phyloP scores from a whole-genome alignment of 306 rosid genomes.

The Corylus heterophylla region DNA sequence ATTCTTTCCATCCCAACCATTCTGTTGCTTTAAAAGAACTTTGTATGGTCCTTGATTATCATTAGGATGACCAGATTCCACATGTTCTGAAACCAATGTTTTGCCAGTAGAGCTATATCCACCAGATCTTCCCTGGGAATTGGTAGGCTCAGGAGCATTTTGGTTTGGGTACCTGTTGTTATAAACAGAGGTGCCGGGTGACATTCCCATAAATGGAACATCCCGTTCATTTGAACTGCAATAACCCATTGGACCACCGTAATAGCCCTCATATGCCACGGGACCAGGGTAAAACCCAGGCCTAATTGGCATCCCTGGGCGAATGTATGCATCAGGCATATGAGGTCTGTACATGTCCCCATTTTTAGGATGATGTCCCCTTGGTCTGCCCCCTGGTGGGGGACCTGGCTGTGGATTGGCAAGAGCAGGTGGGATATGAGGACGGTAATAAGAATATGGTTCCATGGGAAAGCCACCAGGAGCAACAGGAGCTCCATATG shows the following conservation, averaged over 20 bases:
- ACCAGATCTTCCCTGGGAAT: conserved; percentile 60
- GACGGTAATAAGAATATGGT: conserved; percentile 77
- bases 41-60: conserved; percentile 75
- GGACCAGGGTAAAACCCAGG: conserved; percentile 89
- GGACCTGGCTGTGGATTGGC: conserved; percentile 62
- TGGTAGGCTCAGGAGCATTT: conserved; percentile 56
- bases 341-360: conserved; percentile 89
- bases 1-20: conserved; percentile 56
- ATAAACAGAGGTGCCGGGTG: conserved; percentile 60
- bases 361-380: conserved; percentile 77
- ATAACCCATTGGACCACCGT: conserved; percentile 71
- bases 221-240: conserved; percentile 75
- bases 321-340: conserved; percentile 77
- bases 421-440: conserved; percentile 73
- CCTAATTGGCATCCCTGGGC: conserved; percentile 77
- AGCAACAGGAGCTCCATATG: conserved; percentile 70
- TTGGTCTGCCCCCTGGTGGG: conserved; percentile 69
- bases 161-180: conserved; percentile 60
- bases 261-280: conserved; percentile 76
- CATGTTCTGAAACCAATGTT: conserved; percentile 46
- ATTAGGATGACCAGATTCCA: conserved; percentile 58
- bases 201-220: conserved; percentile 72
- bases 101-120: conserved; percentile 57
- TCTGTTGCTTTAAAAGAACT: conserved; percentile 83
- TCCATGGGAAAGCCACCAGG: conserved; percentile 87